These are phyloP conservation scores for Ogataea thermomethanolica DNA, from an alignment of 805 yeast genomes.

Conservation along the genomic window DNA sequence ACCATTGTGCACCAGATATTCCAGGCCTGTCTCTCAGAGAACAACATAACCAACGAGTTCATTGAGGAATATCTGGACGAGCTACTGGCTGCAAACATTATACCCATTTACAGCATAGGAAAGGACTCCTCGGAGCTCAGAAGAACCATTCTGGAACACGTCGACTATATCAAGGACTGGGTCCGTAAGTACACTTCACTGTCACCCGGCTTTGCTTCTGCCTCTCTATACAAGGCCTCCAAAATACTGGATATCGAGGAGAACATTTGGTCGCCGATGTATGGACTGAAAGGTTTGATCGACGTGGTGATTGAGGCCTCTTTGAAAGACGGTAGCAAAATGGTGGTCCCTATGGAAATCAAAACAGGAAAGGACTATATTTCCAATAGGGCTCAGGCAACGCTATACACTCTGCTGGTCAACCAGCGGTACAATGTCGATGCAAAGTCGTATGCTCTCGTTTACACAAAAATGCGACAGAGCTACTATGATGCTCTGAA, in stretches of 20 bases:
- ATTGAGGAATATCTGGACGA: conserved; percentile 35
- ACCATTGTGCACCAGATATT: conserved; percentile 75
- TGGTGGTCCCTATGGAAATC: conserved; percentile 78
- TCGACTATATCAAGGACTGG: conserved; percentile 53
- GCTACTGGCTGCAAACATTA: conserved; percentile 23
- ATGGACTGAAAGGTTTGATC: conserved; percentile 83
- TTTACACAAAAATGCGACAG: conserved; percentile 66
- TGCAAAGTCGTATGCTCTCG: conserved; percentile 60
- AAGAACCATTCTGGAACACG: conserved; percentile 43
- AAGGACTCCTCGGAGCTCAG: conserved; percentile 44
- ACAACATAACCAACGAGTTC: conserved; percentile 36
- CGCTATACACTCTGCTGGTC: conserved; percentile 73
- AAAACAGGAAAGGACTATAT: conserved; percentile 75
- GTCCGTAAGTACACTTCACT: conserved; percentile 38
- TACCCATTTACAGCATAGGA: conserved; percentile 53
- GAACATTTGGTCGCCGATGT: conserved; percentile 85
- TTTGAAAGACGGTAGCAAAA: conserved; percentile 43
- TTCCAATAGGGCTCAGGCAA: conserved; percentile 81
- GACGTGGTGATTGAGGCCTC: conserved; percentile 79
- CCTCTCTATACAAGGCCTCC: conserved; percentile 47
- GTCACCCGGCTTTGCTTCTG: neutral
- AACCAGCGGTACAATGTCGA: conserved; percentile 76
- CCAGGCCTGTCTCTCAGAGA: conserved; percentile 48
- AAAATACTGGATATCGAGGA: conserved; percentile 84
- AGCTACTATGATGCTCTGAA: conserved; percentile 39